Evolutionary conservation across 768 basidiomycete species (phyloP).

Genomic region (Kwoniella dendrophila): DNA sequence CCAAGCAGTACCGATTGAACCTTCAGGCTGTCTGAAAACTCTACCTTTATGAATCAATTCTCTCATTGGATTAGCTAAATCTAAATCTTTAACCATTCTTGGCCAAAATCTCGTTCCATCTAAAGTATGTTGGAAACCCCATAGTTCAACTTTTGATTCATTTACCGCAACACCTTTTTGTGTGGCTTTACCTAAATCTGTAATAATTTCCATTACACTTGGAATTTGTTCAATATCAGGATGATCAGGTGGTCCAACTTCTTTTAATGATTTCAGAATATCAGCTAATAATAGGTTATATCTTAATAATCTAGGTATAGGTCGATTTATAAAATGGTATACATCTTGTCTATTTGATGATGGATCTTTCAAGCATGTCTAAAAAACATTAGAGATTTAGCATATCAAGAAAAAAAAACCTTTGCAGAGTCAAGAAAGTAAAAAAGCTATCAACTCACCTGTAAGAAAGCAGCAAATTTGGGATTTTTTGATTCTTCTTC

Average conservation of each 20-base stretch:
- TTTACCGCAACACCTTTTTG: constrained; percentile 83
- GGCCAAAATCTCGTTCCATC: constrained; percentile 47
- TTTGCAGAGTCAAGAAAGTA: not conserved
- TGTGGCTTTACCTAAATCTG: constrained; percentile 78
- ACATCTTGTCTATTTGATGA: constrained; percentile 83
- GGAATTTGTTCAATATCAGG: constrained; percentile 82
- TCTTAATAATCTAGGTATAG: constrained; percentile 83
- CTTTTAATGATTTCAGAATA: constrained; percentile 74
- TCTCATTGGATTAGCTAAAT: constrained; percentile 78
- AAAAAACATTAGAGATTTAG: too few species aligned
- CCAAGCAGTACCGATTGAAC: constrained; percentile 76
- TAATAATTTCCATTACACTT: constrained; percentile 82
- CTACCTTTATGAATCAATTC: constrained; percentile 82
- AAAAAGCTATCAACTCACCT: constrained; percentile 28
- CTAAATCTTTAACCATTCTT: constrained; percentile 69
- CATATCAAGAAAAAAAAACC: not conserved
- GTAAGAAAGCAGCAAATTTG: constrained; percentile 48
- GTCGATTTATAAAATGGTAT: constrained; percentile 89
- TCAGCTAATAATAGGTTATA: constrained; percentile 82
- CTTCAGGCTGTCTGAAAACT: constrained; percentile 79
- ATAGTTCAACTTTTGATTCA: constrained; percentile 85
- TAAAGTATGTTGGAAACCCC: constrained; percentile 60
- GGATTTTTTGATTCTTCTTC: constrained; percentile 48
- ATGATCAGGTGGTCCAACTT: constrained; percentile 60
- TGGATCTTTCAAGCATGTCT: constrained; percentile 64